These are phyloP conservation scores for Daldinia caldariorum DNA, from an alignment of 495 filamentous ascomycete genomes.

Conservation along the genomic window DNA sequence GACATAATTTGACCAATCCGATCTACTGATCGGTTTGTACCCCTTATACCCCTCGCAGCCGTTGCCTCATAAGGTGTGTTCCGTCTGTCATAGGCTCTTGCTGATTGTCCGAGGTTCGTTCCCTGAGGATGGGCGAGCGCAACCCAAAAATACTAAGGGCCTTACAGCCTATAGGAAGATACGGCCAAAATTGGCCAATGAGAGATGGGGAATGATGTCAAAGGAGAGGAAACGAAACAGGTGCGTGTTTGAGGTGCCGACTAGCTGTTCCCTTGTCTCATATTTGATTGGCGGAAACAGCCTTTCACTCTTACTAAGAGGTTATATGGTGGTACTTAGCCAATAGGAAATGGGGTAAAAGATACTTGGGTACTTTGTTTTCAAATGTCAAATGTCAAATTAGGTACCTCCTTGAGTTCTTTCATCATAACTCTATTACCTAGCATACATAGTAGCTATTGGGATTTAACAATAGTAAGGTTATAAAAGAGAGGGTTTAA, in stretches of 20 bases:
- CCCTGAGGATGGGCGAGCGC: conserved; percentile 2
- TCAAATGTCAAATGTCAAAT: neutral
- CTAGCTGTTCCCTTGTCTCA: conserved; percentile 20
- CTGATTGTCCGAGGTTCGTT: conserved; percentile 15
- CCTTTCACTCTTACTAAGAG: conserved; percentile 9
- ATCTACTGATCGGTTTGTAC: conserved; percentile 7
- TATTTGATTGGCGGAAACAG: conserved; percentile 29
- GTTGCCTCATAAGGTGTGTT: conserved; percentile 18
- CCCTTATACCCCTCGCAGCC: conserved; percentile 18
- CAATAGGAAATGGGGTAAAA: neutral
- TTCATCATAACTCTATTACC: neutral
- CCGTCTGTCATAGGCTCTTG: conserved; percentile 10
- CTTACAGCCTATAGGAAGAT: conserved; percentile 23
- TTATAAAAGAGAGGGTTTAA: neutral
- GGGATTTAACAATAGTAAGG: too few relatives aligned
- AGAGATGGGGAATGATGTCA: conserved; percentile 27
- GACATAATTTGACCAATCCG: neutral
- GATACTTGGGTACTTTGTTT: neutral
- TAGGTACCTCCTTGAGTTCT: neutral
- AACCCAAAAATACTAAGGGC: conserved; percentile 1
- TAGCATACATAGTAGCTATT: too few relatives aligned
- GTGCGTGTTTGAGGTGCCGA: conserved; percentile 45
- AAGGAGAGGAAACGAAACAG: conserved; percentile 45
- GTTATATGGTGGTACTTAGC: conserved; percentile 9
- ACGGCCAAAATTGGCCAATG: conserved; percentile 34